Evolutionary conservation across 768 basidiomycete species (phyloP).

Genomic region (Kwoniella sp.): DNA sequence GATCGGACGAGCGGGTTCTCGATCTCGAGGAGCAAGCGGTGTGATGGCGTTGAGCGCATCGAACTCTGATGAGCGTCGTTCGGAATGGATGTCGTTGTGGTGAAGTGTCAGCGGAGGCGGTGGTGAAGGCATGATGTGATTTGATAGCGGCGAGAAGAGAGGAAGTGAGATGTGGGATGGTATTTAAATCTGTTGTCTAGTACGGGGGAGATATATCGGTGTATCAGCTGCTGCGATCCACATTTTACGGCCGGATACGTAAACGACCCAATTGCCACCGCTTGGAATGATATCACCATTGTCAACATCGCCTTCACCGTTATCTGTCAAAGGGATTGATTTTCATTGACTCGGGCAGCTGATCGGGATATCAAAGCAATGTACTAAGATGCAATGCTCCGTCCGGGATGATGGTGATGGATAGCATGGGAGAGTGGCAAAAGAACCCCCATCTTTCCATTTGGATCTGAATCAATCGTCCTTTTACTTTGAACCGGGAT

Average conservation of each 20-base stretch:
- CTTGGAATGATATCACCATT: neutral
- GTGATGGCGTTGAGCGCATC: slow-evolving; percentile 6
- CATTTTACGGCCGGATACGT: neutral
- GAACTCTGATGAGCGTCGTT: neutral
- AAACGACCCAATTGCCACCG: slow-evolving; percentile 1
- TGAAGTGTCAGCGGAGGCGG: neutral
- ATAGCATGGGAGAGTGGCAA: neutral
- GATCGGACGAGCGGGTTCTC: slow-evolving; percentile 13
- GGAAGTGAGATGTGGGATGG: neutral
- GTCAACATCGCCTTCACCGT: slow-evolving; percentile 1
- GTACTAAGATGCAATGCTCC: slow-evolving; percentile 5
- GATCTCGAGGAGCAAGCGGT: neutral
- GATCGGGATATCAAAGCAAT: neutral
- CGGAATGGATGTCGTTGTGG: neutral
- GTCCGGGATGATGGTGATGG: neutral
- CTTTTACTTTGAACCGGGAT: neutral
- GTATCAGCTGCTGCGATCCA: slow-evolving; percentile 12
- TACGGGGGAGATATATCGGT: neutral
- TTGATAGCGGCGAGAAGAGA: no score
- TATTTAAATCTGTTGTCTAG: no score
- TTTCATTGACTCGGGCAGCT: no score
- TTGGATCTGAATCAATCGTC: neutral
- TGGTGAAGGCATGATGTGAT: neutral
- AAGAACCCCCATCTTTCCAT: neutral
- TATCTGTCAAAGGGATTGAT: neutral